Percentiles rank a stretch among this genome's conserved stretches.
phyloP scores from a whole-genome alignment of 2,329 filamentous ascomycete genomes.

The Epichloe amarillans region DNA sequence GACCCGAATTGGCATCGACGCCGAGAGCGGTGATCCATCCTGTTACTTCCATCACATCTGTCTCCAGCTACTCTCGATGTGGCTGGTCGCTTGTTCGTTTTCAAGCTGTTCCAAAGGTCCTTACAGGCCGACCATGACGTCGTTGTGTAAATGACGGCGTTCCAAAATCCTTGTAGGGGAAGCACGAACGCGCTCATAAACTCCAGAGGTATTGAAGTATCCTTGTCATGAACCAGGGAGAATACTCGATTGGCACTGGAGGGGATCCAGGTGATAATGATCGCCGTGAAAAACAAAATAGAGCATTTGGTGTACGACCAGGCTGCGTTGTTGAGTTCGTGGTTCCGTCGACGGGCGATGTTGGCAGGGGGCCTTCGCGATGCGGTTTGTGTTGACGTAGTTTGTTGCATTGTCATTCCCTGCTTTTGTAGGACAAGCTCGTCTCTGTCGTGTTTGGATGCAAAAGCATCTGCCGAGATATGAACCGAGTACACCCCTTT shows the following conservation, averaged over 20 bases:
- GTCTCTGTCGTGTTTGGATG: conserved; percentile 5
- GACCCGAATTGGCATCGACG: conserved; percentile 18
- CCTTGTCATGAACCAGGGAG: conserved; percentile 43
- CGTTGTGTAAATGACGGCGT: conserved; percentile 60
- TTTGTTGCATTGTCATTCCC: conserved; percentile 11
- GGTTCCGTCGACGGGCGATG: conserved; percentile 23
- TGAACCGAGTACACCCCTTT: conserved; percentile 34
- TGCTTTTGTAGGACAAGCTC: conserved; percentile 17
- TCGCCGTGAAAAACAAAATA: conserved; percentile 56
- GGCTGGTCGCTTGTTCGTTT: conserved; percentile 14
- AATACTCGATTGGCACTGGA: conserved; percentile 68
- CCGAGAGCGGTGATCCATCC: not conserved
- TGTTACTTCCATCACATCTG: conserved; percentile 4
- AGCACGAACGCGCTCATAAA: conserved; percentile 62
- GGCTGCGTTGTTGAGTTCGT: conserved; percentile 47
- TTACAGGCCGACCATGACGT: conserved; percentile 55
- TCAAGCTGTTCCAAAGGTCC: conserved; percentile 28
- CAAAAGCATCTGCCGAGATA: conserved; percentile 26
- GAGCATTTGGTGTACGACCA: conserved; percentile 60
- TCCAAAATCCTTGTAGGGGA: conserved; percentile 77
- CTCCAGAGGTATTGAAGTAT: conserved; percentile 46
- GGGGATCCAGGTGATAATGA: conserved; percentile 57
- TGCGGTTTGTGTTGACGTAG: conserved; percentile 6
- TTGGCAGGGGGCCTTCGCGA: conserved; percentile 13
- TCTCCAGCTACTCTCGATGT: conserved; percentile 22